Conservation (phyloP, 352 stramenopile genomes). For the Globisporangium ultimum region DNA sequence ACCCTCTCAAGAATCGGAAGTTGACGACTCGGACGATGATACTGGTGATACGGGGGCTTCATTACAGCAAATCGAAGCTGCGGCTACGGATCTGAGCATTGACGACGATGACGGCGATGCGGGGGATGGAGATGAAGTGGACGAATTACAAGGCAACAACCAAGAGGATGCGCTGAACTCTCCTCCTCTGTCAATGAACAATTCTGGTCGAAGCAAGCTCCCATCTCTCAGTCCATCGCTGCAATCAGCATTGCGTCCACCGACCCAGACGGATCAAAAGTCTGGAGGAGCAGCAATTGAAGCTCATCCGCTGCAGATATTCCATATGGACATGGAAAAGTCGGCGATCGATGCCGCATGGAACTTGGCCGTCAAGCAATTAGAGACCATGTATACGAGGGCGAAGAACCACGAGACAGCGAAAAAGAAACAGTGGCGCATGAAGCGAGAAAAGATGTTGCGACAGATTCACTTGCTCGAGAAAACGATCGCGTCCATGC, state of each 20-base stretch:
- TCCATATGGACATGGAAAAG: constrained; percentile 52
- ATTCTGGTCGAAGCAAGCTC: constrained; percentile 1
- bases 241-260: constrained; percentile 4
- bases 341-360: constrained; percentile 44
- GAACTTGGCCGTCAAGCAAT: constrained; percentile 36
- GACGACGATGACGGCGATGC: constrained; percentile 25
- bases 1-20: background rate
- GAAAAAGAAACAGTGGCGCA: constrained; percentile 43
- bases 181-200: constrained; percentile 10
- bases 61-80: background rate
- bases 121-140: constrained; percentile 19
- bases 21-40: background rate
- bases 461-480: constrained; percentile 70
- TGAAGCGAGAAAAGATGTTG: constrained; percentile 66
- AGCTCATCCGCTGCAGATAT: constrained; percentile 20
- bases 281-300: background rate
- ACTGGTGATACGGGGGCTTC: background rate
- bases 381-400: constrained; percentile 46
- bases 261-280: too few species aligned
- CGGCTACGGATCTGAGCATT: constrained; percentile 15
- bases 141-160: constrained; percentile 5
- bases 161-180: constrained; percentile 5
- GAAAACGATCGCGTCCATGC: constrained; percentile 67
- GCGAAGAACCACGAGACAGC: constrained; percentile 38
- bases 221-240: constrained; percentile 10